Evolutionary conservation across 306 rosid genomes (phyloP).

Genomic region (Purshia tridentata): DNA sequence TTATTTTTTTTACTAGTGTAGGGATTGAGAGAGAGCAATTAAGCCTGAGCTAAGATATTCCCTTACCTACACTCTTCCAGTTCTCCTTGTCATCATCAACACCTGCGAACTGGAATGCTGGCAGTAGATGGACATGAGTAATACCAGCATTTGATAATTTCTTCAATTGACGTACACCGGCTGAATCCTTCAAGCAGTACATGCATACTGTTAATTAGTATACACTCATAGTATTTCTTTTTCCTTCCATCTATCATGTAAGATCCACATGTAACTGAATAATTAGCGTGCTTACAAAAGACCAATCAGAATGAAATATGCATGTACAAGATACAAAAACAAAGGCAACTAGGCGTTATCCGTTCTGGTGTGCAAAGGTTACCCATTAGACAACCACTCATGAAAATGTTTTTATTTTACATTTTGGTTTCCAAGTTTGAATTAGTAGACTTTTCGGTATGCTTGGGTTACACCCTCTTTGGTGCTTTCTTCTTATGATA

Average conservation of each 20-base stretch:
- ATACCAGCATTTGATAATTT: constrained; percentile 82
- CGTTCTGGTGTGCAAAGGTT: background rate
- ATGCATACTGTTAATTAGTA: constrained; percentile 28
- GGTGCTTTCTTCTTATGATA: background rate
- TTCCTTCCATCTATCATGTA: constrained; percentile 11
- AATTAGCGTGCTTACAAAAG: background rate
- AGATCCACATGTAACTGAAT: background rate
- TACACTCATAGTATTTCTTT: constrained; percentile 13
- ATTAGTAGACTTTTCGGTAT: background rate
- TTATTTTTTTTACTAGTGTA: background rate
- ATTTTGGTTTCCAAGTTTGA: background rate
- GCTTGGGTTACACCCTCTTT: background rate
- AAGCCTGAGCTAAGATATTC: constrained; percentile 17
- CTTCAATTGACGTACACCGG: constrained; percentile 75
- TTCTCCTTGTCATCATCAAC: constrained; percentile 85
- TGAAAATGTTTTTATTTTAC: background rate
- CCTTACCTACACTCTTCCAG: constrained; percentile 75
- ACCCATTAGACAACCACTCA: background rate
- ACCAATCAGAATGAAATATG: background rate
- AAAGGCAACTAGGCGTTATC: background rate
- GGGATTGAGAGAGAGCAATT: background rate
- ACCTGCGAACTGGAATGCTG: constrained; percentile 83
- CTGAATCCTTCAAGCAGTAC: constrained; percentile 64
- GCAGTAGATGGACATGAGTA: constrained; percentile 84
- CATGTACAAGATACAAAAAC: constrained; percentile 5